phyloP scores from a whole-genome alignment of 2,329 filamentous ascomycete genomes.

The Colletotrichum viniferum region DNA sequence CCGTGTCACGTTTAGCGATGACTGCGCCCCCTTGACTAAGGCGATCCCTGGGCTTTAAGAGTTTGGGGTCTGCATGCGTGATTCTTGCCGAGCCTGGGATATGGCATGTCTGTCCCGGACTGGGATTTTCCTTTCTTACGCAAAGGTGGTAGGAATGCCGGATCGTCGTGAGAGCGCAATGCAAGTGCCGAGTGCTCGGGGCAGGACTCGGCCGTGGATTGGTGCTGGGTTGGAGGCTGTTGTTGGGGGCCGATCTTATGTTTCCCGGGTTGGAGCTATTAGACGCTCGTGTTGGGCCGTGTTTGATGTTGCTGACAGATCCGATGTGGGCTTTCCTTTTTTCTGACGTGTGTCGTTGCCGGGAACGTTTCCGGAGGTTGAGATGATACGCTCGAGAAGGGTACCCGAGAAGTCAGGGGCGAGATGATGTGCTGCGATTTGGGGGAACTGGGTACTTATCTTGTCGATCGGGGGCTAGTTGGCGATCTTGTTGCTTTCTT shows the following conservation, averaged over 20 bases:
- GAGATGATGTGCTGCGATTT: not conserved
- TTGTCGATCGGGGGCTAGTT: not conserved
- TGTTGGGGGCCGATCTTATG: not conserved
- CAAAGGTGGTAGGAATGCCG: not conserved
- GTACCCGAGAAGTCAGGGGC: not conserved
- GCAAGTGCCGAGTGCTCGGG: not conserved
- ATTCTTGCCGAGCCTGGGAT: not conserved
- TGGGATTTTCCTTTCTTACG: not conserved
- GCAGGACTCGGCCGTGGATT: not conserved
- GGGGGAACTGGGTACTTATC: not conserved
- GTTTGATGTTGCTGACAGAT: not conserved
- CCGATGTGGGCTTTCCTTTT: not conserved
- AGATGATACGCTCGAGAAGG: not conserved
- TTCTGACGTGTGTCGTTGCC: not conserved
- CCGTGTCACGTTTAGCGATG: not conserved
- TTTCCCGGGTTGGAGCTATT: not conserved
- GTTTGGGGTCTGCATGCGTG: not conserved
- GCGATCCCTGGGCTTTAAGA: not conserved
- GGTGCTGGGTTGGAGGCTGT: not conserved
- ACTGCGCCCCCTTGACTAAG: not conserved
- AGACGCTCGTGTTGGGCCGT: not conserved
- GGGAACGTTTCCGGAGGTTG: not conserved
- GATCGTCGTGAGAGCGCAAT: not conserved
- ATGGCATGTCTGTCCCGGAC: not conserved
- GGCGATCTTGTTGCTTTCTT: not conserved